Evolutionary conservation across 148 eudicot genomes (phyloP).

Genomic region (Rhododendron ferrugineum): DNA sequence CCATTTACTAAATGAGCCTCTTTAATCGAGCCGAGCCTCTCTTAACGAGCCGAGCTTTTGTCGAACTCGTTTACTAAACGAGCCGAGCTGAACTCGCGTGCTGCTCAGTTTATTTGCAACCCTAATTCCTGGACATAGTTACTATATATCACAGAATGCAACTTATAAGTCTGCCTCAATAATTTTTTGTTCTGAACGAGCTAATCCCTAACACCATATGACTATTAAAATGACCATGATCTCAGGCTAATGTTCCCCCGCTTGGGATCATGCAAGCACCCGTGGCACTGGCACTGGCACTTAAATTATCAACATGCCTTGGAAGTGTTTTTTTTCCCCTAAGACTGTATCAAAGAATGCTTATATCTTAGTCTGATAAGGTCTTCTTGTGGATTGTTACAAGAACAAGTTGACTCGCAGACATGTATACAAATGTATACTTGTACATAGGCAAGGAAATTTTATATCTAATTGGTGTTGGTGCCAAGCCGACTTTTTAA

Average conservation of each 20-base stretch:
- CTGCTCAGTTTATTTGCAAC: too few species aligned
- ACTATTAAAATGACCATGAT: neutral
- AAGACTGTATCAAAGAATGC: neutral
- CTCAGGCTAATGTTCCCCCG: neutral
- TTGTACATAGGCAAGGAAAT: too few species aligned
- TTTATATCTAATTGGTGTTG: too few species aligned
- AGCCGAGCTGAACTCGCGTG: too few species aligned
- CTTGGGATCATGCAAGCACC: neutral
- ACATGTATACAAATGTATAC: too few species aligned
- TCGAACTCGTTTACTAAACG: too few species aligned
- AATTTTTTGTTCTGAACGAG: neutral
- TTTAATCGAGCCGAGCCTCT: too few species aligned
- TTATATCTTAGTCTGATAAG: neutral
- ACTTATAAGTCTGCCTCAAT: neutral
- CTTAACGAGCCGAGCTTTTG: too few species aligned
- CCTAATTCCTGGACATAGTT: too few species aligned
- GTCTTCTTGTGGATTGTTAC: neutral
- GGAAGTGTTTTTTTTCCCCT: neutral
- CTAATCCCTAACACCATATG: neutral
- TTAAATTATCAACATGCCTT: neutral
- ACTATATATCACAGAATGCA: neutral
- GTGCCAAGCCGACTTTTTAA: too few species aligned
- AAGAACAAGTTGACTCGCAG: neutral
- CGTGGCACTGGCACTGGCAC: neutral
- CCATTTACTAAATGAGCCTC: too few species aligned